Conservation (phyloP, 306 rosid species). For the Casuarina cunninghamiana region DNA sequence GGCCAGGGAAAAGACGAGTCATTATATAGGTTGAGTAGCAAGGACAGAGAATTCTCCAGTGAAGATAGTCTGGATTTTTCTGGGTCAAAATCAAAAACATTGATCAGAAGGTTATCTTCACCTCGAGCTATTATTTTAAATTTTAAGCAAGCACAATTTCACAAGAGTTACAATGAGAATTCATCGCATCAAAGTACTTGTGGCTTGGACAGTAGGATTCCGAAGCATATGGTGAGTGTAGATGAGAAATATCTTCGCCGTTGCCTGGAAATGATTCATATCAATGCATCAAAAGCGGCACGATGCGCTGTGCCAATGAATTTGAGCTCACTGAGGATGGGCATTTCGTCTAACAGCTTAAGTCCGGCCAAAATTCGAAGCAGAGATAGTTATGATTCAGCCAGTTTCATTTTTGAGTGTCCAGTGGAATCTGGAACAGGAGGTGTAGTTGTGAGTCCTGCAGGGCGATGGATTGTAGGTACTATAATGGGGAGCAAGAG, state of each 20-base stretch:
- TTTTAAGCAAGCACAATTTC: constrained; percentile 51
- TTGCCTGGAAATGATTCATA: constrained; percentile 72
- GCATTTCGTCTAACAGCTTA: constrained; percentile 44
- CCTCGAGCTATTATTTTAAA: constrained; percentile 48
- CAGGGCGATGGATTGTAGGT: constrained; percentile 56
- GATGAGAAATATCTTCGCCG: constrained; percentile 84
- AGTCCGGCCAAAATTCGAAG: constrained; percentile 29
- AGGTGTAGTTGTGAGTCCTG: constrained; percentile 37
- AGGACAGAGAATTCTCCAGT: constrained; percentile 43
- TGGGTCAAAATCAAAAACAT: constrained; percentile 48
- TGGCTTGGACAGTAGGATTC: constrained; percentile 63
- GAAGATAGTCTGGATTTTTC: constrained; percentile 46
- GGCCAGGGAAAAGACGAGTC: constrained; percentile 38
- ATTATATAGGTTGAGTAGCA: constrained; percentile 31
- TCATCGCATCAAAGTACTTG: constrained; percentile 41
- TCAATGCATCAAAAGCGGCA: constrained; percentile 57
- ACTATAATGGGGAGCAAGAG: constrained; percentile 89
- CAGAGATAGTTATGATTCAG: constrained; percentile 35
- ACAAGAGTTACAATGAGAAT: constrained; percentile 48
- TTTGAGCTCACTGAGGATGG: constrained; percentile 45
- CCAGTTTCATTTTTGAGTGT: constrained; percentile 36
- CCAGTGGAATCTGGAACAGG: constrained; percentile 31
- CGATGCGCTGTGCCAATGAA: constrained; percentile 48
- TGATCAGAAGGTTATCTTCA: constrained; percentile 54
- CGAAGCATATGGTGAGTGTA: constrained; percentile 70